Evolutionary conservation across 805 yeast genomes (phyloP).

Genomic region (Cyberlindnera petersonii): DNA sequence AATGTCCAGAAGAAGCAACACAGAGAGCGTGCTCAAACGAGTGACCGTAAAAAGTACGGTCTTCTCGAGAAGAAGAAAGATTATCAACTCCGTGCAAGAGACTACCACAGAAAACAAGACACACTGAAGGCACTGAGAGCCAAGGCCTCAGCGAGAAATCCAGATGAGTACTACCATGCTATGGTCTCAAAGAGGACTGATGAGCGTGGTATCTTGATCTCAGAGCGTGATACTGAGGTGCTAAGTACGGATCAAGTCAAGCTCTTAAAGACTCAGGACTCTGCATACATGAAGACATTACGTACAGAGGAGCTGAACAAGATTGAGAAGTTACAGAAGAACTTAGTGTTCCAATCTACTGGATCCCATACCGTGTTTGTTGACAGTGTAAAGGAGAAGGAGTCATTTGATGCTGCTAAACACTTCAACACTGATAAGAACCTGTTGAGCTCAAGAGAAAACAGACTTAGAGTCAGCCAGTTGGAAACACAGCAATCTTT

Average conservation of each 20-base stretch:
- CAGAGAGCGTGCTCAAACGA: conserved; percentile 86
- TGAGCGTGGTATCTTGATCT: conserved; percentile 58
- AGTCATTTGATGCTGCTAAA: conserved; percentile 56
- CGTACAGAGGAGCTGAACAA: conserved; percentile 64
- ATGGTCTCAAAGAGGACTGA: conserved; percentile 76
- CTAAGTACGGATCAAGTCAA: conserved; percentile 73
- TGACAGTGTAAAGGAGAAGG: conserved; percentile 53
- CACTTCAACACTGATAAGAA: conserved; percentile 68
- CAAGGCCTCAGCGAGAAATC: conserved; percentile 74
- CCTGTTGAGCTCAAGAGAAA: conserved; percentile 61
- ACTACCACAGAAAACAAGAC: conserved; percentile 55
- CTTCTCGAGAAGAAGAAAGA: conserved; percentile 91
- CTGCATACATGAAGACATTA: conserved; percentile 76
- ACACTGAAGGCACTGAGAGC: conserved; percentile 64
- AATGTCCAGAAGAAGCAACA: conserved; percentile 96
- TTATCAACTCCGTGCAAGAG: conserved; percentile 66
- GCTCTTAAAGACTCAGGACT: conserved; percentile 85
- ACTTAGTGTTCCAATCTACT: conserved; percentile 46
- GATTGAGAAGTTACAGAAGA: conserved; percentile 47
- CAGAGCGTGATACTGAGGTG: conserved; percentile 60
- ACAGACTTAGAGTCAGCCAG: conserved; percentile 63
- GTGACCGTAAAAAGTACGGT: conserved; percentile 69
- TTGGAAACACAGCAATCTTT: conserved; percentile 39
- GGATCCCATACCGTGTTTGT: conserved; percentile 88
- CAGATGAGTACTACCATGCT: conserved; percentile 95